These are phyloP conservation scores for Candida tropicalis DNA, from an alignment of 1,139 yeast genomes.

Conservation along the genomic window DNA sequence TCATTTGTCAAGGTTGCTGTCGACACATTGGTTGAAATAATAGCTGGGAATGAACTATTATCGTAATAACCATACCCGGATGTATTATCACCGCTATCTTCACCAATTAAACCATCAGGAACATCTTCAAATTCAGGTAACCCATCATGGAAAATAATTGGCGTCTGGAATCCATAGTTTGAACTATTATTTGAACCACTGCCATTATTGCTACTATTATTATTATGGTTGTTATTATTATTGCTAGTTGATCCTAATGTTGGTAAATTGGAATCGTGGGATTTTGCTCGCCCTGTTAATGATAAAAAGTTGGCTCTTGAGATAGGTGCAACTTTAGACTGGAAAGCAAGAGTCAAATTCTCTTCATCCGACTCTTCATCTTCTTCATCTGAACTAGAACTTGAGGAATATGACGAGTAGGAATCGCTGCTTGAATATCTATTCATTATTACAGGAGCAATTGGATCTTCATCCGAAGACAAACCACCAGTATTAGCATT, in stretches of 20 bases:
- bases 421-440: conserved; percentile 8
- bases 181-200: neutral
- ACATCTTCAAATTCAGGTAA: conserved; percentile 46
- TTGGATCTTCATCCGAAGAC: conserved; percentile 19
- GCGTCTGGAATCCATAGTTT: conserved; percentile 24
- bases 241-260: conserved; percentile 18
- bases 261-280: conserved; percentile 48
- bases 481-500: neutral
- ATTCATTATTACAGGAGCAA: conserved; percentile 21
- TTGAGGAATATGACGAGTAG: conserved; percentile 16
- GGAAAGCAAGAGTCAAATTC: conserved; percentile 56
- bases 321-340: conserved; percentile 43
- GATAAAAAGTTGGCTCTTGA: conserved; percentile 41
- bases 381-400: conserved; percentile 20
- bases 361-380: conserved; percentile 40
- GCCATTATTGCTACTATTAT: neutral
- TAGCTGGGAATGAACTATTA: conserved; percentile 13
- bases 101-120: conserved; percentile 40
- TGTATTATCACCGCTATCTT: conserved; percentile 18
- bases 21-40: conserved; percentile 23
- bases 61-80: conserved; percentile 9
- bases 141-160: conserved; percentile 30
- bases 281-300: conserved; percentile 39
- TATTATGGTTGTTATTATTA: conserved; percentile 14
- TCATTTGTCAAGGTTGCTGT: conserved; percentile 24